phyloP scores from a whole-genome alignment of 805 yeast genomes.

The Candida sakaeoensis region DNA sequence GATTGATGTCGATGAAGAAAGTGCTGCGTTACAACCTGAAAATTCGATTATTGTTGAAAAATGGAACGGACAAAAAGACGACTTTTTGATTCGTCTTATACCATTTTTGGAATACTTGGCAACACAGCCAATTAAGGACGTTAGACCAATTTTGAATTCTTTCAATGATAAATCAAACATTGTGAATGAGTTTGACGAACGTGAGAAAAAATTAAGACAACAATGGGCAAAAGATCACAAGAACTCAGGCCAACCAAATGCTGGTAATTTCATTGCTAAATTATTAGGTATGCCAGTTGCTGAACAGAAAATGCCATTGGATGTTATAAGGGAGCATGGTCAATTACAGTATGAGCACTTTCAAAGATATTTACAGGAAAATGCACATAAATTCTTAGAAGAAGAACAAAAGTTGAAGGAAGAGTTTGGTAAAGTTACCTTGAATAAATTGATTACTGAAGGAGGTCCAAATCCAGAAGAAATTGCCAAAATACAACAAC shows the following conservation, averaged over 20 bases:
- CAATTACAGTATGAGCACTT: slow-evolving; percentile 82
- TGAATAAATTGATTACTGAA: slow-evolving; percentile 81
- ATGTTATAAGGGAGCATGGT: slow-evolving; percentile 85
- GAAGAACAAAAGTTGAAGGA: slow-evolving; percentile 87
- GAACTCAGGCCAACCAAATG: slow-evolving; percentile 34
- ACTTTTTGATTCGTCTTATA: slow-evolving; percentile 71
- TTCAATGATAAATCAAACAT: slow-evolving; percentile 64
- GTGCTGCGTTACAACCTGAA: slow-evolving; percentile 82
- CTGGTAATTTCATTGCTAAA: slow-evolving; percentile 52
- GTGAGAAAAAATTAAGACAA: slow-evolving; percentile 73
- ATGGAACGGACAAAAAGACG: slow-evolving; percentile 88
- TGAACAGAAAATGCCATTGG: slow-evolving; percentile 77
- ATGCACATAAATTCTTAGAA: slow-evolving; percentile 65
- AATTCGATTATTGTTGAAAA: slow-evolving; percentile 82
- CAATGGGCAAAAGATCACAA: slow-evolving; percentile 58
- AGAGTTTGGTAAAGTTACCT: slow-evolving; percentile 74
- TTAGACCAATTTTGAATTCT: slow-evolving; percentile 79
- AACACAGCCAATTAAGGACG: slow-evolving; percentile 80
- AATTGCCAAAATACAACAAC: slow-evolving; percentile 40
- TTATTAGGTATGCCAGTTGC: slow-evolving; percentile 61
- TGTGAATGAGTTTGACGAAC: slow-evolving; percentile 72
- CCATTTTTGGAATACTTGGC: slow-evolving; percentile 95
- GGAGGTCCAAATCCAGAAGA: slow-evolving; percentile 78
- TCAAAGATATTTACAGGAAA: slow-evolving; percentile 57
- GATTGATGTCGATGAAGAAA: slow-evolving; percentile 72